Evolutionary conservation across 345 rosid genomes (phyloP).

Genomic region (Euphorbia tirucalli): DNA sequence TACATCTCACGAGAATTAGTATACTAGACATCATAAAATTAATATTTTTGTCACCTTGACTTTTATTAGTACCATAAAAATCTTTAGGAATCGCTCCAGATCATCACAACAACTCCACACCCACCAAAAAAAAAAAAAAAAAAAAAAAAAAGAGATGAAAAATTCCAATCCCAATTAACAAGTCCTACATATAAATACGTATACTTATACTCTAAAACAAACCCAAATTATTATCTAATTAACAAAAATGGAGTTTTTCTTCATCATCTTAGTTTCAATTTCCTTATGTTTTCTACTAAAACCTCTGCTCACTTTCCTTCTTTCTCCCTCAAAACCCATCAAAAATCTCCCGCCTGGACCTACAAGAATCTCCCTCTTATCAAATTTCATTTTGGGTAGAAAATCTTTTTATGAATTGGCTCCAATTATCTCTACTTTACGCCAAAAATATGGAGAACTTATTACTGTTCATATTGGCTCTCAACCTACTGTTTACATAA

Average conservation of each 20-base stretch:
- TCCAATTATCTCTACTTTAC: background rate
- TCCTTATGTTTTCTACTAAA: conserved; percentile 6
- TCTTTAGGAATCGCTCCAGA: background rate
- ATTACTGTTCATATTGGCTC: conserved; percentile 18
- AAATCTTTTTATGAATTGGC: conserved; percentile 11
- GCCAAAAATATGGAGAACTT: conserved; percentile 4
- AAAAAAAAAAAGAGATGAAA: too few species aligned
- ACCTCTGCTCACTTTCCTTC: background rate
- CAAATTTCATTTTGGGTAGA: background rate
- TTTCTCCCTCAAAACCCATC: background rate
- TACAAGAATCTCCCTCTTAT: background rate
- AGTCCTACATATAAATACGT: background rate
- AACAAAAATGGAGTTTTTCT: background rate
- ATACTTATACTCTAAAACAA: background rate
- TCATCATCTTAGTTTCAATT: background rate
- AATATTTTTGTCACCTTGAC: background rate
- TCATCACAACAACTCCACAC: background rate
- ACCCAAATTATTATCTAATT: background rate
- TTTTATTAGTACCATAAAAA: too few species aligned
- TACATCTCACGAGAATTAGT: too few species aligned
- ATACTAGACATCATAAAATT: too few species aligned
- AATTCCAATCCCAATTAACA: background rate
- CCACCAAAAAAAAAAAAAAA: too few species aligned
- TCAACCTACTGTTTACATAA: conserved; percentile 7
- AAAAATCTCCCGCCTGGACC: conserved; percentile 9